Conservation (phyloP, 2,329 filamentous ascomycete species). For the Botrytis pseudocinerea region DNA sequence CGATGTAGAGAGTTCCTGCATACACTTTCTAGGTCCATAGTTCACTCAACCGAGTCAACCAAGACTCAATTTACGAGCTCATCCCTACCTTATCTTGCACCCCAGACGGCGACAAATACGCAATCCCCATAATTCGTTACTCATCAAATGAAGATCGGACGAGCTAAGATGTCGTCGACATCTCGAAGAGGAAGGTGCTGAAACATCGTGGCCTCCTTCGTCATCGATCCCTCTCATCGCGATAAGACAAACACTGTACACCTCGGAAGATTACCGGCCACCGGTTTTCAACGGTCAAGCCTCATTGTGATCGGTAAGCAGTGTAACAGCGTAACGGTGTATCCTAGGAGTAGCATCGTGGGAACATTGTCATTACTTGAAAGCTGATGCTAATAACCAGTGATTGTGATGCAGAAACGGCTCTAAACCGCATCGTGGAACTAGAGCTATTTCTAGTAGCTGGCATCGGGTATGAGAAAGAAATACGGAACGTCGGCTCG, state of each 20-base stretch:
- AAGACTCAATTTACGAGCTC: not conserved
- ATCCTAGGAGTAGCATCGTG: not conserved
- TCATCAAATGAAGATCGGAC: not conserved
- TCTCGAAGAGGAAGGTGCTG: slow-evolving; percentile 1
- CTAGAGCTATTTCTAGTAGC: not conserved
- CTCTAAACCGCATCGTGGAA: not conserved
- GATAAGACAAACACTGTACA: not conserved
- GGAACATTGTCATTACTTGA: not conserved
- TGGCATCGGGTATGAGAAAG: not conserved
- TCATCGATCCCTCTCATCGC: not conserved
- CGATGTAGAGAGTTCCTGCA: not conserved
- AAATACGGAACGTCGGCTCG: not conserved
- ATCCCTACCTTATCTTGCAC: not conserved
- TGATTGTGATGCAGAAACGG: not conserved
- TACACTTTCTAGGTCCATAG: not conserved
- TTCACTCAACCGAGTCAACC: not conserved
- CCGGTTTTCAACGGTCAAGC: not conserved
- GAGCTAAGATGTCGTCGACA: not conserved
- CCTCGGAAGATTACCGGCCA: not conserved
- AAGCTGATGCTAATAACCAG: not conserved
- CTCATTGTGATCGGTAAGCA: not conserved
- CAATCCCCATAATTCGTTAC: not conserved
- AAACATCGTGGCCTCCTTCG: not conserved
- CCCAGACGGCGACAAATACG: not conserved
- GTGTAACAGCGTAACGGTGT: not conserved